Base-by-base conservation (phyloP, 495 filamentous ascomycete species). In the Penicillium chermesinum region DNA sequence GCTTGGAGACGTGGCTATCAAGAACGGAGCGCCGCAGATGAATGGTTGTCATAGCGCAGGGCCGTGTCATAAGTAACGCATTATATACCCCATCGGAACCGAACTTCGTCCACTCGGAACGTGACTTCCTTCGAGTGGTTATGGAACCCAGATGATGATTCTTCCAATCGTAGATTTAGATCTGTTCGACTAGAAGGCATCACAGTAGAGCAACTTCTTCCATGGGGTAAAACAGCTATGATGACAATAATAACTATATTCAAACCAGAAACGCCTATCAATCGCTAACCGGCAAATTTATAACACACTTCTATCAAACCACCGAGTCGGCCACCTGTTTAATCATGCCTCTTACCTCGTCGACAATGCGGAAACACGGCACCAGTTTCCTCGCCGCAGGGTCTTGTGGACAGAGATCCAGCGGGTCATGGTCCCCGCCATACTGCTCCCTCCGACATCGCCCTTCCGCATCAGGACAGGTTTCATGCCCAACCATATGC, bases 331-430 rank as follows among this genome's bases (percentile, higher is more conserved):
- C 39, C 46, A 62, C 50, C 22, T 60, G 49, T 13, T 53, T 38
- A 13, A 62, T 59, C 57, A 60, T 62, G n/a, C 22, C 44, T 6
- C 47, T 37, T 14, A 62, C 59, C 39, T 62, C 59, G 48, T 60
- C 59, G 20, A 62, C 59, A 18, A 62, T 60, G 2, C 59, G 56
- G 30, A 59, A 62, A 46, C 59, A 62, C 16, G 59, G 59, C 15
- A 54, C 38, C 42, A 62, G 20, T 22, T 53, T 54, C 32, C 50
- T 30, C n/a, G 50, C 50, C 25, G 44, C 39, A 10, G 59, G 44
- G 44, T 54, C 46, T 9, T 60, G 57, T 3, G 59, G 59, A 50
- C 59, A 62, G 14, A 62, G 17, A 44, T 62, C 59, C 0, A 60
- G 53, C 20, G 59, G 59, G 27, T 62, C 59, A 38, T 59, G 48